Evolutionary conservation across 176 grass and related monocot species (phyloP).

Genomic region (Musa schizocarpa): DNA sequence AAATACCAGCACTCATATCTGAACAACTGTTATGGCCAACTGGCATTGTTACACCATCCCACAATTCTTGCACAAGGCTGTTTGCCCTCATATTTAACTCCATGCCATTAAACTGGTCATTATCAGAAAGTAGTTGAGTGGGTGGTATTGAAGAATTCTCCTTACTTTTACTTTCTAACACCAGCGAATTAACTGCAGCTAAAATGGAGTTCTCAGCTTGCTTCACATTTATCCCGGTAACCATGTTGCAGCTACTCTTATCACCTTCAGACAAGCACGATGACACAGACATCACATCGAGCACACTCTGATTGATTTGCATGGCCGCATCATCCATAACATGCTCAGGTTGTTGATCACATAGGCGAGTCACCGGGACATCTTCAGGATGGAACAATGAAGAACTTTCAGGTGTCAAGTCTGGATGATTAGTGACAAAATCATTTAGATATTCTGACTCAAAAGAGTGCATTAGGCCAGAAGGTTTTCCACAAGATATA

Average conservation of each 20-base stretch:
- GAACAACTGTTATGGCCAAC: slow-evolving; percentile 20
- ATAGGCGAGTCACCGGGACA: neutral
- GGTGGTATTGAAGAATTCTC: slow-evolving; percentile 5
- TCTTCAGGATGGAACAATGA: neutral
- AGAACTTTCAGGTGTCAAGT: slow-evolving; percentile 1
- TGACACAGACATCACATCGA: neutral
- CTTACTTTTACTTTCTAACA: slow-evolving; percentile 5
- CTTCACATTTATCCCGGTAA: neutral
- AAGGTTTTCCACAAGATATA: slow-evolving; percentile 28
- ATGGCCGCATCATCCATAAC: neutral
- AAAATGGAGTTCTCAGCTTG: slow-evolving; percentile 23
- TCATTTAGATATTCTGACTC: slow-evolving; percentile 11
- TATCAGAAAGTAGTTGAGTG: slow-evolving; percentile 11
- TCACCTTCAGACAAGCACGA: neutral
- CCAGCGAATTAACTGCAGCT: slow-evolving; percentile 3
- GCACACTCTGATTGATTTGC: neutral
- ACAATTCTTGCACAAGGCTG: slow-evolving; percentile 46
- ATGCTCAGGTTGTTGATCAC: neutral
- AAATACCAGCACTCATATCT: slow-evolving; percentile 30
- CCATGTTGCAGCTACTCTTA: neutral
- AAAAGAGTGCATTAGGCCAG: slow-evolving; percentile 20
- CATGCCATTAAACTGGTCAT: slow-evolving; percentile 41
- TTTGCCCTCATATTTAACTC: slow-evolving; percentile 33
- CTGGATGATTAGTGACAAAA: neutral
- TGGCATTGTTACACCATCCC: slow-evolving; percentile 37